These are phyloP conservation scores for Herpetomonas tarakana DNA, from an alignment of 208 protist genomes.

Conservation along the genomic window DNA sequence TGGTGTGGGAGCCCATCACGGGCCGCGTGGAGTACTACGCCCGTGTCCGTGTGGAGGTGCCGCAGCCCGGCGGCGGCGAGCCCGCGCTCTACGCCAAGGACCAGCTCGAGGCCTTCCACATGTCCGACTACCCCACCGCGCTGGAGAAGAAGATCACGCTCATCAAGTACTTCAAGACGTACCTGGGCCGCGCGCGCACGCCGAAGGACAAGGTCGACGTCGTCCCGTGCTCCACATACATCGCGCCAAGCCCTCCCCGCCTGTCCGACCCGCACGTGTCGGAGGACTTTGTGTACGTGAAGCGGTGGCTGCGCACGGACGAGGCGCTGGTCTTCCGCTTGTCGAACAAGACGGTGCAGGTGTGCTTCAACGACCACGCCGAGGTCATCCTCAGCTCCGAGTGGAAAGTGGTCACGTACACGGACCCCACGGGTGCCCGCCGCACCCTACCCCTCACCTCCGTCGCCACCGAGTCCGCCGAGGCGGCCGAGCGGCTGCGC, in stretches of 20 bases:
- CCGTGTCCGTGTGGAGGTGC: constrained; percentile 55
- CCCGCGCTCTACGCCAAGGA: constrained; percentile 58
- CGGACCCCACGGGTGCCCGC: constrained; percentile 27
- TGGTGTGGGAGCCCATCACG: constrained; percentile 84
- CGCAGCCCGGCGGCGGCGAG: constrained; percentile 16
- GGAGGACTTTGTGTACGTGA: constrained; percentile 91
- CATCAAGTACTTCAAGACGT: constrained; percentile 95
- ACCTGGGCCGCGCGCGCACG: constrained; percentile 49
- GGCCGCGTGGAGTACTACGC: constrained; percentile 81
- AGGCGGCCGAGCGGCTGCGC: constrained; percentile 32
- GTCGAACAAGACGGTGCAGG: constrained; percentile 95
- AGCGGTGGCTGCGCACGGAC: constrained; percentile 93
- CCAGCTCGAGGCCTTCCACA: constrained; percentile 66
- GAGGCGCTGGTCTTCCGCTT: constrained; percentile 95
- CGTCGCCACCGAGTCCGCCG: constrained; percentile 26
- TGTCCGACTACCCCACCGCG: constrained; percentile 65
- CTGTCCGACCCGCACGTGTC: constrained; percentile 53
- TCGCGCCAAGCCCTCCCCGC: constrained; percentile 18
- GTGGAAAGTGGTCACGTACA: constrained; percentile 88
- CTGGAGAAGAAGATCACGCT: constrained; percentile 97
- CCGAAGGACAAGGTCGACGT: constrained; percentile 51
- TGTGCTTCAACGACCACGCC: constrained; percentile 93
- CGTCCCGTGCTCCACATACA: constrained; percentile 54
- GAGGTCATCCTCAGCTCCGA: constrained; percentile 93
- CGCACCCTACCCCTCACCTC: constrained; percentile 35